A percentile compares a stretch with the other conserved stretches of the same genome.
Evolutionary conservation across 345 rosid species (phyloP).

Genomic region (Populus ilicifolia): DNA sequence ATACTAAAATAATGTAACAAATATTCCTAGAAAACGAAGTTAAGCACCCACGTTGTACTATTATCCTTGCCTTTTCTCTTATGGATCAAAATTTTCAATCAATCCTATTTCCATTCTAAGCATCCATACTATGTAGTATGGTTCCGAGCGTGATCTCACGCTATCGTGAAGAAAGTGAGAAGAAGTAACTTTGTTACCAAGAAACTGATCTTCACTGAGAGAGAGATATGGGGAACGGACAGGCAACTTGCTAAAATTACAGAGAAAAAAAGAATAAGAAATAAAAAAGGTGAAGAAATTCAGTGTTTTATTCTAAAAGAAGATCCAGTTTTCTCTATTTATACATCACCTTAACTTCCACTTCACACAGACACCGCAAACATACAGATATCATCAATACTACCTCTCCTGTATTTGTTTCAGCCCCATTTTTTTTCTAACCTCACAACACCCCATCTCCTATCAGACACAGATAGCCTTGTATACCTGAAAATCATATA

Average conservation of each 20-base stretch:
- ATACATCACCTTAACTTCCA: slow-evolving; percentile 13
- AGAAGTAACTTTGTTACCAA: neutral
- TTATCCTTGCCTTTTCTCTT: neutral
- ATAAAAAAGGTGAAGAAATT: slow-evolving; percentile 1
- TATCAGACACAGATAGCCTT: neutral
- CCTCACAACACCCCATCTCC: neutral
- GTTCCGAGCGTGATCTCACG: neutral
- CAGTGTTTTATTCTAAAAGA: slow-evolving; percentile 29
- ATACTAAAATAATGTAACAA: too few species aligned
- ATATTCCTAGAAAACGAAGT: too few species aligned
- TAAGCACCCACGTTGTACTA: neutral
- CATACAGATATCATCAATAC: slow-evolving; percentile 5
- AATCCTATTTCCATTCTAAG: too few species aligned
- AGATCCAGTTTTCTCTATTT: slow-evolving; percentile 21
- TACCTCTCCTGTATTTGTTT: slow-evolving; percentile 3
- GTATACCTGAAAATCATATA: neutral
- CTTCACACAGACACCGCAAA: slow-evolving; percentile 16
- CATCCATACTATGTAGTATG: too few species aligned
- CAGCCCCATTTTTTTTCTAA: slow-evolving; percentile 21
- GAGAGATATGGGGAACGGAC: neutral
- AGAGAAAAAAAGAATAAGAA: slow-evolving; percentile 26
- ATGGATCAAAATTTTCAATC: too few species aligned
- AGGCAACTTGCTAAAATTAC: slow-evolving; percentile 13
- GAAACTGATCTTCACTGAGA: neutral
- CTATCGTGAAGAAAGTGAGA: neutral